A percentile compares a stretch with the other conserved stretches of the same genome.
These are phyloP conservation scores for Gossypium trilobum DNA, from an alignment of 441 rosid genomes.

Conservation along the genomic window DNA sequence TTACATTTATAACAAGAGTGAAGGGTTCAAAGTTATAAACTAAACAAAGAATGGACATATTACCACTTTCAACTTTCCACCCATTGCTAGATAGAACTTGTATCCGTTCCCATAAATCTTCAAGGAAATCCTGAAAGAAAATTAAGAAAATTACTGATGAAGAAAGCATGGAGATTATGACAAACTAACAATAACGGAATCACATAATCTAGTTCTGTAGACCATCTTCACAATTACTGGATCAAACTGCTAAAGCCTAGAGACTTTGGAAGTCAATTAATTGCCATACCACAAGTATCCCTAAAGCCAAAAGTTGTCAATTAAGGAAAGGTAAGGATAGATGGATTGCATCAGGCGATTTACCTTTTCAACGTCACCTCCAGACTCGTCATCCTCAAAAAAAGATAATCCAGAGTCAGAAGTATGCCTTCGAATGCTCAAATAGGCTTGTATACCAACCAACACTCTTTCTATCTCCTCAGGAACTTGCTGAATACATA, in stretches of 20 bases:
- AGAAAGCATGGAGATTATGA: not conserved
- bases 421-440: conserved; percentile 80
- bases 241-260: not conserved
- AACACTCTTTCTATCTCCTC: conserved; percentile 93
- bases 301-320: not conserved
- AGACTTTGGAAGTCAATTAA: not conserved
- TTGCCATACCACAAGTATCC: not conserved
- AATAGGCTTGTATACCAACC: conserved; percentile 86
- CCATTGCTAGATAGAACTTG: conserved; percentile 67
- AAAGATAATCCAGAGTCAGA: conserved; percentile 59
- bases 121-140: conserved; percentile 76
- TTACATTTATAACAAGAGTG: not conserved
- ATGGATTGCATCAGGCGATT: conserved; percentile 9
- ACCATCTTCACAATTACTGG: not conserved
- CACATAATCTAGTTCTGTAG: not conserved
- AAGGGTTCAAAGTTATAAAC: not conserved
- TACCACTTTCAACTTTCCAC: conserved; percentile 96
- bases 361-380: conserved; percentile 56
- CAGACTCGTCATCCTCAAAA: conserved; percentile 59
- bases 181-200: not conserved
- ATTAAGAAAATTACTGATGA: not conserved
- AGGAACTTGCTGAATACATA: conserved; percentile 75
- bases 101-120: conserved; percentile 79
- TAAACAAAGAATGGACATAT: conserved; percentile 13
- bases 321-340: not conserved